Percentiles rank a stretch among this genome's conserved stretches.
phyloP scores from a whole-genome alignment of 768 basidiomycete species.

The Gymnopilus junonius region DNA sequence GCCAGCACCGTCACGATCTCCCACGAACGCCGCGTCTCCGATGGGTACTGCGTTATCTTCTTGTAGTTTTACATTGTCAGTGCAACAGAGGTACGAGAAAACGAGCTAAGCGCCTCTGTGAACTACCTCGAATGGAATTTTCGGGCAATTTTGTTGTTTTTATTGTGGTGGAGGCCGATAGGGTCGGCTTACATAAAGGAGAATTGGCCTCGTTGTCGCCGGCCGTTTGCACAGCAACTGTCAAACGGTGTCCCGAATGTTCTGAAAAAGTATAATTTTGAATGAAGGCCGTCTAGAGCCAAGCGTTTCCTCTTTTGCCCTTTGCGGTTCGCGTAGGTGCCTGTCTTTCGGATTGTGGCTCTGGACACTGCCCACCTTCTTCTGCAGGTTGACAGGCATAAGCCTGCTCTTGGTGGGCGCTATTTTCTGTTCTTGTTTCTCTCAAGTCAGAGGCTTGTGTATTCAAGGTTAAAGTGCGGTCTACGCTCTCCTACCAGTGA shows the following conservation, averaged over 20 bases:
- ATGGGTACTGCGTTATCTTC: neutral
- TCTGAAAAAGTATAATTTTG: conserved; percentile 1
- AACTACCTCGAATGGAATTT: neutral
- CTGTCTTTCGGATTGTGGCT: neutral
- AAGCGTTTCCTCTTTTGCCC: conserved; percentile 20
- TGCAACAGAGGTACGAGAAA: neutral
- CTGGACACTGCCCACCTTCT: conserved; percentile 22
- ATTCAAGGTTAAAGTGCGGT: conserved; percentile 4
- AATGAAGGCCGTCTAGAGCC: conserved; percentile 5
- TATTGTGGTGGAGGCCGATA: neutral
- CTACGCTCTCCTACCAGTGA: neutral
- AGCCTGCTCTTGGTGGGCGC: conserved; percentile 3
- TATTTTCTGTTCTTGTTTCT: conserved; percentile 1
- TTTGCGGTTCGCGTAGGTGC: conserved; percentile 15
- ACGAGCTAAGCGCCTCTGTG: neutral
- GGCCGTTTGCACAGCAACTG: conserved; percentile 4
- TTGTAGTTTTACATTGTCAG: neutral
- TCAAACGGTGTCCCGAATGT: neutral
- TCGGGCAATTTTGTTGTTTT: neutral
- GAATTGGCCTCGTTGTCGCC: neutral
- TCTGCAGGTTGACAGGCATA: conserved; percentile 22
- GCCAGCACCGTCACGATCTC: neutral
- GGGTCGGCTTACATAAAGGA: neutral
- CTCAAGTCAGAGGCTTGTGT: neutral
- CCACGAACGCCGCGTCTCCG: neutral